These are phyloP conservation scores for Neoboletus brunneissimus DNA, from an alignment of 768 basidiomycete species.

Conservation along the genomic window DNA sequence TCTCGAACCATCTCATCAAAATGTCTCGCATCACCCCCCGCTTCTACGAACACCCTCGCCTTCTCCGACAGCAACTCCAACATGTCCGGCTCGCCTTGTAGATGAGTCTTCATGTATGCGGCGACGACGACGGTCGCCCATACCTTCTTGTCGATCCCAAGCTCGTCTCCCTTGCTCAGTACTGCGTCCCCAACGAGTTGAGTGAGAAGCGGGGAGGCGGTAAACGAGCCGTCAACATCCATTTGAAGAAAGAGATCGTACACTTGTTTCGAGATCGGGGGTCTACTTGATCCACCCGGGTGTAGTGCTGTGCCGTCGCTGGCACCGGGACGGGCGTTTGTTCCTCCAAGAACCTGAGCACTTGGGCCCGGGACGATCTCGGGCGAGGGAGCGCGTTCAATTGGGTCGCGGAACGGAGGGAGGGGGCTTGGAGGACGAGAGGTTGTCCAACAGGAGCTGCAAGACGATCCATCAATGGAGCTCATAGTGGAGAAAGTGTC, in stretches of 20 bases:
- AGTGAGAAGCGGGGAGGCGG: conserved; percentile 28
- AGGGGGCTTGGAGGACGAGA: conserved; percentile 23
- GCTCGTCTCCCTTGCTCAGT: conserved; percentile 30
- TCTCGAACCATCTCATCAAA: conserved; percentile 24
- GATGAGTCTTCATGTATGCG: conserved; percentile 42
- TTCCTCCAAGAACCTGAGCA: neutral
- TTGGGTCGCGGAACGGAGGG: conserved; percentile 25
- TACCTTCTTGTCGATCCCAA: conserved; percentile 33
- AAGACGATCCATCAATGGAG: conserved; percentile 40
- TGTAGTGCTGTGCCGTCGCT: neutral
- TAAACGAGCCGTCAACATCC: conserved; percentile 50
- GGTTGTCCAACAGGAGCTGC: conserved; percentile 35
- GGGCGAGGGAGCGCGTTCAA: conserved; percentile 36
- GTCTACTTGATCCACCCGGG: neutral
- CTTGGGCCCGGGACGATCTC: conserved; percentile 9
- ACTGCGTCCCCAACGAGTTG: conserved; percentile 37
- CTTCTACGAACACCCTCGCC: conserved; percentile 38
- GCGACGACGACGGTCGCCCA: conserved; percentile 51
- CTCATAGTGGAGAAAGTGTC: conserved; percentile 48
- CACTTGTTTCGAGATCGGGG: conserved; percentile 27
- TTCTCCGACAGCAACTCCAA: conserved; percentile 43
- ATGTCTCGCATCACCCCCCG: neutral
- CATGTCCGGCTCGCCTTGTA: conserved; percentile 39
- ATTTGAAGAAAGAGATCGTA: conserved; percentile 40
- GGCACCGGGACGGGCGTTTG: neutral